phyloP scores from a whole-genome alignment of 208 protist genomes.

The Spongospora subterranea region DNA sequence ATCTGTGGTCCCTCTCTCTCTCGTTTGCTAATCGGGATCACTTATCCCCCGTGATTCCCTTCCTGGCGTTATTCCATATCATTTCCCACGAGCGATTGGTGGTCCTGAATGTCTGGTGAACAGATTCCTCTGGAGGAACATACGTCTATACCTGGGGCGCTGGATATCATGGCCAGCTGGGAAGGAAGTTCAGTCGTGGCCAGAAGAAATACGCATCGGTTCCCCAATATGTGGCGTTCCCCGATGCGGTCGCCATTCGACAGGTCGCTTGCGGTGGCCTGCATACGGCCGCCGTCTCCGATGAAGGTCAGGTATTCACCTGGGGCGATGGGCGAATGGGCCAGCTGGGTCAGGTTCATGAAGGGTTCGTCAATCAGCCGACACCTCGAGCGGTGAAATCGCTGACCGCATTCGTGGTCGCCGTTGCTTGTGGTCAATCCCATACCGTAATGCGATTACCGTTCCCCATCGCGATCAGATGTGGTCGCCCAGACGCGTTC shows the following conservation, averaged over 20 bases:
- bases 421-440: constrained; percentile 64
- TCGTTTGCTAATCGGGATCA: too few species aligned
- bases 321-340: constrained; percentile 63
- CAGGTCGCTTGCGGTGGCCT: constrained; percentile 59
- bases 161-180: constrained; percentile 65
- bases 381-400: background rate
- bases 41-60: too few species aligned
- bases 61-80: too few species aligned
- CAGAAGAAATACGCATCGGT: constrained; percentile 63
- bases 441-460: too few species aligned
- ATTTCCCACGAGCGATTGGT: too few species aligned
- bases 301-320: constrained; percentile 59
- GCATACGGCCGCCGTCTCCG: constrained; percentile 56
- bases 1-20: too few species aligned
- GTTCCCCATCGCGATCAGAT: background rate
- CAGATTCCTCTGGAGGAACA: constrained; percentile 40
- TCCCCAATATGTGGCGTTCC: constrained; percentile 56
- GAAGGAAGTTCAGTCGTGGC: constrained; percentile 36
- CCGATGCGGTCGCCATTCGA: constrained; percentile 13
- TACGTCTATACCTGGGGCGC: constrained; percentile 66
- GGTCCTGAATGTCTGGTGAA: constrained; percentile 2
- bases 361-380: background rate
- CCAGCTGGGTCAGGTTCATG: constrained; percentile 63
- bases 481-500: background rate
- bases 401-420: background rate